Base-by-base conservation (phyloP, 2,329 filamentous ascomycete species). In the Knufia fluminis region DNA sequence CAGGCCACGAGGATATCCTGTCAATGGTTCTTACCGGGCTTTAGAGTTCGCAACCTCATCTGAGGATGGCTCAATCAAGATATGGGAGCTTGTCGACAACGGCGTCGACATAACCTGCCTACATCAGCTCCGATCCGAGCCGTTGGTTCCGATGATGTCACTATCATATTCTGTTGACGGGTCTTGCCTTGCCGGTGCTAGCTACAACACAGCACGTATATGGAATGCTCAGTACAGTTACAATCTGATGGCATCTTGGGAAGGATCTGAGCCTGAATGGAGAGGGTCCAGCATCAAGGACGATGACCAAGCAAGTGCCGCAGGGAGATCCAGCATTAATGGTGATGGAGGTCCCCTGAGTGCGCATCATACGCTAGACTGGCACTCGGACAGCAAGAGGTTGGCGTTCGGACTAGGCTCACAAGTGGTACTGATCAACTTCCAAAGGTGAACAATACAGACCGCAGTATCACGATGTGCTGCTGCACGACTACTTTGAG, bases 381-480 rank as follows among this genome's bases (percentile, higher is more conserved):
- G 75, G 75, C 74, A 76, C 59, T 66, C 65, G 10, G 71, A 77
- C 59, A 73, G 74, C n/a, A 72, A 72, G 57, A 74, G 69, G 56
- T 64, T 78, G 50, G 72, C 70, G 1, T 73, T 75, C 57, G 71
- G 70, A 22, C 66, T 73, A 50, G 69, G 68, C 24, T 69, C 67
- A 54, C 69, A 74, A 68, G 49, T 60, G 38, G 55, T 54, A 20
- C 31, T 60, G 20, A 57, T 60, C 36, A 52, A 59, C 39, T 59
- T 60, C 33, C 54, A 57, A 43, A 54, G 57, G 32, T 59, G 55
- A 60, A 51, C 16, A 7, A 49, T 26, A 17, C 32, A 22, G 9
- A 12, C 3, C 4, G 24, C 42, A 20, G 16, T 20, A 19, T 20
- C 28, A 23, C 16, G 4, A 16, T 4, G 4, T 23, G 17, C 9